Evolutionary conservation across 345 rosid genomes (phyloP), one percentile per base, ranked within the genome.

Genomic region (Streptanthus diversifolius): DNA sequence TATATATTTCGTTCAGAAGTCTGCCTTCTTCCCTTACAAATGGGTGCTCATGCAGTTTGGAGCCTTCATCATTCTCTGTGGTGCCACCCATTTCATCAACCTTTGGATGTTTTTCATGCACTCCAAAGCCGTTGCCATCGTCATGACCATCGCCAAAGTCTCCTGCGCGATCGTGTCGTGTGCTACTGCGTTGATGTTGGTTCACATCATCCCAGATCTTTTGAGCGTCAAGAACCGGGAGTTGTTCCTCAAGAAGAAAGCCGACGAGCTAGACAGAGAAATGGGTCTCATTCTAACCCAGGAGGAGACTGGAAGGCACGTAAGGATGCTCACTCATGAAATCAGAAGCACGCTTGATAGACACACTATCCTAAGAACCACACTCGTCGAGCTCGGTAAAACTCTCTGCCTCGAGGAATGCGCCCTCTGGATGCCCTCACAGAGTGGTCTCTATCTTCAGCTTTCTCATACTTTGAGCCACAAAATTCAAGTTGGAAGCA

Each of bases 21-120:
- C 96, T 1, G 90, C 92, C 1, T 86, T 90, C 86, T 90, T 89
- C 82, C 98, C 98, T 0, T 93, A 93, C 74, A 82, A 88, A 85
- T 89, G 97, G 97, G 98, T 93, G 68, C 96, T 93, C 2, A 82
- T 90, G 96, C 98, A 90, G 80, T 93, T 93, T 49, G 96, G 98
- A 35, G 95, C 96, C 47, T 93, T 93, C 45, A 93, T 93, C 74
- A 83, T 93, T 61, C 96, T 90, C 43, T 93, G 98, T 63, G 98
- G 98, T 43, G 95, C 96, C 3, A 93, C 98, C 3, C 98, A 93
- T 79, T 87, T 90, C 69, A 93, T 93, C 57, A 90, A 82, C 77
- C 72, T 93, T 19, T 93, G 98, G 98, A 93, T 91, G 21, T 85
- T 89, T 61, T 74, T 82, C 48, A 74, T 87, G 86, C 92, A 93